These are phyloP conservation scores for Carex cristatella DNA, from an alignment of 176 grass and related monocot genomes.

Conservation along the genomic window DNA sequence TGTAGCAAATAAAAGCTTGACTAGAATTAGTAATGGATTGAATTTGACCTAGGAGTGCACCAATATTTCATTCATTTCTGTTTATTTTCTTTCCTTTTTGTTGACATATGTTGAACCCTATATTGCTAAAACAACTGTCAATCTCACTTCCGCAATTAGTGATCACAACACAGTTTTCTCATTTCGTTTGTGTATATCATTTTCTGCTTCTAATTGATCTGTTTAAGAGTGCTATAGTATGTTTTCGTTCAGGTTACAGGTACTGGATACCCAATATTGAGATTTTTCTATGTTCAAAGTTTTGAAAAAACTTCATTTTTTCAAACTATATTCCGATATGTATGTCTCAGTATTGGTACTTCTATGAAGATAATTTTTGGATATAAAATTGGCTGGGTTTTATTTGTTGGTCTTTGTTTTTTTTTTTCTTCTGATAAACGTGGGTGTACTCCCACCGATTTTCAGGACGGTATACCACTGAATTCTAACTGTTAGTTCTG, in stretches of 20 bases:
- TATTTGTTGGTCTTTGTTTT: background rate
- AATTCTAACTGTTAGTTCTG: background rate
- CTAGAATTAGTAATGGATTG: background rate
- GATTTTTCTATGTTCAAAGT: background rate
- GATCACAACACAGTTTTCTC: background rate
- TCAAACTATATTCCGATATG: background rate
- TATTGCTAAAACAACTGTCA: background rate
- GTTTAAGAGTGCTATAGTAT: background rate
- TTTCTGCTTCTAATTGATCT: background rate
- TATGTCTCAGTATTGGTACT: background rate
- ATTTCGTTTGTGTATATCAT: background rate
- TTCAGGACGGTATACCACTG: constrained; percentile 41
- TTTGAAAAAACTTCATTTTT: background rate
- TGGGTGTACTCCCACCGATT: background rate
- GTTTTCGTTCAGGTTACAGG: background rate
- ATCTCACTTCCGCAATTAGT: background rate
- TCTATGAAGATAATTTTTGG: background rate
- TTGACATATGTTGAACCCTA: background rate
- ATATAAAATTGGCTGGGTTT: background rate
- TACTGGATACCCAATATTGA: background rate
- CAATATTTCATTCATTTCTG: background rate
- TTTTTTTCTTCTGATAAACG: background rate
- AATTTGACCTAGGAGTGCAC: background rate
- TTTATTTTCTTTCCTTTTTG: background rate
- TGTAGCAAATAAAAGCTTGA: background rate